Percentiles rank a stretch among this genome's conserved stretches.
Conservation (phyloP, 805 yeast species). For the Candida anglica region DNA sequence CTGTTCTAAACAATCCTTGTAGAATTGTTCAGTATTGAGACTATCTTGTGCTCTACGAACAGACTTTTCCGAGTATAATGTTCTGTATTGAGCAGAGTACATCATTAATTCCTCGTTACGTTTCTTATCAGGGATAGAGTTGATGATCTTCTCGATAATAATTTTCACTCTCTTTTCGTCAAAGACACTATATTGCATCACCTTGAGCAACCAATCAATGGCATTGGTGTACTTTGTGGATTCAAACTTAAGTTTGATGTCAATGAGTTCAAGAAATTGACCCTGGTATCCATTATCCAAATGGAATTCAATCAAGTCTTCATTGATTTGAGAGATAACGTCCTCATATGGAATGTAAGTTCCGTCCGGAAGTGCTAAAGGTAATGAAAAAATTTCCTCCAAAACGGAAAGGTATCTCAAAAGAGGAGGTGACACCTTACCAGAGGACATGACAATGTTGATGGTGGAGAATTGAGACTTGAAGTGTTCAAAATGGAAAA, state of each 20-base stretch:
- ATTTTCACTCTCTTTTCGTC: conserved; percentile 70
- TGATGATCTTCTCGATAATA: conserved; percentile 57
- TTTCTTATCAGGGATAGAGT: conserved; percentile 57
- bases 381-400: conserved; percentile 66
- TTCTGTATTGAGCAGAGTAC: conserved; percentile 54
- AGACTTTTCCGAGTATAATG: conserved; percentile 55
- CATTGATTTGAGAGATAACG: conserved; percentile 69
- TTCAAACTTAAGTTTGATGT: conserved; percentile 59
- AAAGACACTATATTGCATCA: conserved; percentile 62
- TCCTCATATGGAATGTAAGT: conserved; percentile 67
- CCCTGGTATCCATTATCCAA: conserved; percentile 56
- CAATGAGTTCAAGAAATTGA: conserved; percentile 62
- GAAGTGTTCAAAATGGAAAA: conserved; percentile 74
- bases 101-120: conserved; percentile 64
- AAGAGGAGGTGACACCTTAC: conserved; percentile 44
- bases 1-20: conserved; percentile 38
- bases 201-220: conserved; percentile 70
- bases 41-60: conserved; percentile 63
- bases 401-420: conserved; percentile 63
- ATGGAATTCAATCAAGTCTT: conserved; percentile 63
- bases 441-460: conserved; percentile 56
- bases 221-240: conserved; percentile 60
- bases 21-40: conserved; percentile 57
- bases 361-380: conserved; percentile 58
- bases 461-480: conserved; percentile 76